These are phyloP conservation scores for Gardenia jasminoides DNA, from an alignment of 257 asterid genomes.

Conservation along the genomic window DNA sequence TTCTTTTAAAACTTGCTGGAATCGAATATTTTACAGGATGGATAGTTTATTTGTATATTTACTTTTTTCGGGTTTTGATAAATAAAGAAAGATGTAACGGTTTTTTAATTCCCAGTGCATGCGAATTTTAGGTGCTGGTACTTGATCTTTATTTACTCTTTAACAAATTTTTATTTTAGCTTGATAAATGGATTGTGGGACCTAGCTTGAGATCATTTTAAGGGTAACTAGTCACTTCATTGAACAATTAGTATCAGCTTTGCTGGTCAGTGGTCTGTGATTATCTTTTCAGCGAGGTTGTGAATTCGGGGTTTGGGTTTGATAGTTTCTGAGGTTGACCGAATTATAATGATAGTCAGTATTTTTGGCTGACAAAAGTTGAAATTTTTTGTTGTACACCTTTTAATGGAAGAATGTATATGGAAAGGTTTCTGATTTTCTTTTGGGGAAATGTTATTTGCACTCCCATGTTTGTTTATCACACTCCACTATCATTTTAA, in stretches of 20 bases:
- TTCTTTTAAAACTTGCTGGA: background rate
- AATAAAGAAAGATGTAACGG: background rate
- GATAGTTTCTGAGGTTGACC: background rate
- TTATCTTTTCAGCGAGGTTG: too few relatives aligned
- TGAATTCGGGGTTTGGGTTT: background rate
- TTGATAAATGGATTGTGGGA: constrained; percentile 4
- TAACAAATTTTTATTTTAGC: background rate
- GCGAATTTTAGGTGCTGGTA: background rate
- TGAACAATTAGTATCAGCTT: background rate
- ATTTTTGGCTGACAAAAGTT: background rate
- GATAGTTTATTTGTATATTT: background rate
- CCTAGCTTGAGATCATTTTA: background rate
- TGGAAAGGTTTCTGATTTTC: background rate
- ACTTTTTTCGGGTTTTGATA: background rate
- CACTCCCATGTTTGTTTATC: too few relatives aligned
- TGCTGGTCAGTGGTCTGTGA: background rate
- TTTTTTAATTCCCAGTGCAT: background rate
- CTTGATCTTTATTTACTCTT: background rate
- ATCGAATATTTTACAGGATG: background rate
- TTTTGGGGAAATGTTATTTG: background rate
- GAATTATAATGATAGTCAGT: background rate
- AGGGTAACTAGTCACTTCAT: background rate
- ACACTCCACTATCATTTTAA: too few relatives aligned
- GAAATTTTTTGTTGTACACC: background rate
- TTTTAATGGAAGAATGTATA: background rate